Evolutionary conservation across 441 rosid genomes (phyloP), one percentile per base, ranked within the genome.

Genomic region (Bocquillonia castaneifolia): DNA sequence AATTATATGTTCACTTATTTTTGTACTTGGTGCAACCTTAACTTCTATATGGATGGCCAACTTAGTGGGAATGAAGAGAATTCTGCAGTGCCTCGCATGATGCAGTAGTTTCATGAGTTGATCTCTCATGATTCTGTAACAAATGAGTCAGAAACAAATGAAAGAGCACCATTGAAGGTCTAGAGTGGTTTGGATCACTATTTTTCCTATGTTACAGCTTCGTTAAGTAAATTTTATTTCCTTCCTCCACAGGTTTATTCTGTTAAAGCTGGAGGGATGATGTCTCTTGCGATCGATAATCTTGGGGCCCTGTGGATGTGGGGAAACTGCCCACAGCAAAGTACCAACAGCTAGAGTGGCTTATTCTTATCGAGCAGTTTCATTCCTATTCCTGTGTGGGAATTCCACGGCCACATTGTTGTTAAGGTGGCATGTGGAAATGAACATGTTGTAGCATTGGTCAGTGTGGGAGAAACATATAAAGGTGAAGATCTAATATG

Each of bases 351-450:
- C 14, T 82, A 76, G 26, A 78, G 69, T 66, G 76, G 44, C 61
- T 82, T 87, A 74, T 72, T 87, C 12, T 77, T 87, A 36, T 73
- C 69, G 32, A 82, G 92, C 77, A 73, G 70, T 69, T 83, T 78
- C 29, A 54, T 77, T 63, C 97, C 97, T 5, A 65, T 63, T 72
- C 90, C 86, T 62, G 62, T 88, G 29, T 67, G 78, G 72, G 87
- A 84, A 68, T 88, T 93, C 63, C 75, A 85, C 53, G 98, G 92
- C 48, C 86, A 78, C 78, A 73, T 81, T 58, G 98, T 88, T 67
- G 85, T 88, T 62, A 93, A 93, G 72, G 98, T 93, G 62, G 97
- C 96, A 29, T 93, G 98, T 76, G 97, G 98, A 63, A 90, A 73
- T 70, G 96, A 90, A 76, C 98, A 92, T 67, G 85, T 88, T 54